Evolutionary conservation across 495 filamentous ascomycete species (phyloP).

Genomic region (Neurospora sp.): DNA sequence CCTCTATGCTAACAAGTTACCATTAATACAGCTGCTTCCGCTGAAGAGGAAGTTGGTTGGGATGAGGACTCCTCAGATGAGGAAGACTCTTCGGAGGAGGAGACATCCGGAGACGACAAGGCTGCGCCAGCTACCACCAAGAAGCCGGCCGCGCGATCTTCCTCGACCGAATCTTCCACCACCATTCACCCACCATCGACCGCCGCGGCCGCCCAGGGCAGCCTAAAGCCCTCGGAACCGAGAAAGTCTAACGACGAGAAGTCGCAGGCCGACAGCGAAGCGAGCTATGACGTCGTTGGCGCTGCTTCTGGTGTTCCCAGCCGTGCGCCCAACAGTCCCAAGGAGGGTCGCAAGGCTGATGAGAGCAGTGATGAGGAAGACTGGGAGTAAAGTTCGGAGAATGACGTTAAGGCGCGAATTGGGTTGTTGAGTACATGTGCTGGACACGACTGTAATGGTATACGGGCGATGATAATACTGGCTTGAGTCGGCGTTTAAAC

Average conservation of each 20-base stretch:
- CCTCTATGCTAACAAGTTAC: slow-evolving; percentile 17
- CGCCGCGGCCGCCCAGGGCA: slow-evolving; percentile 11
- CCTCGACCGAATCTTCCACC: slow-evolving; percentile 40
- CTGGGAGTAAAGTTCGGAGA: slow-evolving; percentile 58
- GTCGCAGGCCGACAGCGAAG: slow-evolving; percentile 77
- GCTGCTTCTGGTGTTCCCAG: slow-evolving; percentile 66
- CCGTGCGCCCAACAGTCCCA: slow-evolving; percentile 62
- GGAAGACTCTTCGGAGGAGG: slow-evolving; percentile 9
- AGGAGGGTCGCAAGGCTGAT: slow-evolving; percentile 40
- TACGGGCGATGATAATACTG: background rate
- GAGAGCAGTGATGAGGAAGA: slow-evolving; percentile 49
- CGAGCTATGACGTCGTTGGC: slow-evolving; percentile 85
- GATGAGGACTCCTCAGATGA: slow-evolving; percentile 48
- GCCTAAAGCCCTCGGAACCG: slow-evolving; percentile 50
- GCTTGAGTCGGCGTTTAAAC: slow-evolving; percentile 1
- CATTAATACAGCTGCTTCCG: slow-evolving; percentile 41
- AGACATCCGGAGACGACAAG: slow-evolving; percentile 23
- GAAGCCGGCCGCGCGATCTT: slow-evolving; percentile 22
- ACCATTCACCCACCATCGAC: slow-evolving; percentile 36
- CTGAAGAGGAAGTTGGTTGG: slow-evolving; percentile 75
- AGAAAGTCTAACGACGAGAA: slow-evolving; percentile 80
- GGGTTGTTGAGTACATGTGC: background rate
- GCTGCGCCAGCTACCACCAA: slow-evolving; percentile 10
- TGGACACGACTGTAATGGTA: slow-evolving; percentile 1
- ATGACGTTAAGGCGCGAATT: background rate